phyloP scores from a whole-genome alignment of 495 filamentous ascomycete genomes.

The Aspergillus sclerotioniger region DNA sequence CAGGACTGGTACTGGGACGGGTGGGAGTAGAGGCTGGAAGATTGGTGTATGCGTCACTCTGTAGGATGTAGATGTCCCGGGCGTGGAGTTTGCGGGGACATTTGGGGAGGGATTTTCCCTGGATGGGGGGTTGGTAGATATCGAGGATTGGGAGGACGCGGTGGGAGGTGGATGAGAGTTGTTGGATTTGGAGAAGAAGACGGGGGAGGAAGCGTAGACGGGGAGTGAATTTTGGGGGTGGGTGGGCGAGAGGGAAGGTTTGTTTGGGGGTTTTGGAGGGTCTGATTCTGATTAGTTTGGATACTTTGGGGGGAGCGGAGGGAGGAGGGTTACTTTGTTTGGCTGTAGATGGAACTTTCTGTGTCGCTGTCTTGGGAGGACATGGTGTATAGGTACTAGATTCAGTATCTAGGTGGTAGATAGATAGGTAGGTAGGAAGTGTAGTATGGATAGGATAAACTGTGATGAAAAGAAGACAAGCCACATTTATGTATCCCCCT shows the following conservation, averaged over 20 bases:
- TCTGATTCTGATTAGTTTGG: conserved; percentile 3
- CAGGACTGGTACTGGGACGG: background rate
- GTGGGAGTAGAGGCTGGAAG: background rate
- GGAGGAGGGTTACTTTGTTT: background rate
- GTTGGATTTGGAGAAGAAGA: conserved; percentile 41
- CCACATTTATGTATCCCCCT: too few species aligned
- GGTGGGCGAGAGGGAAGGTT: conserved; percentile 38
- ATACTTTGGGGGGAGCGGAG: background rate
- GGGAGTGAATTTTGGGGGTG: conserved; percentile 31
- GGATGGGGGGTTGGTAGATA: conserved; percentile 35
- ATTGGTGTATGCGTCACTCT: conserved; percentile 25
- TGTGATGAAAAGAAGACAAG: too few species aligned
- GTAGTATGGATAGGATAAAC: too few species aligned
- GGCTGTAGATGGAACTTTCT: background rate
- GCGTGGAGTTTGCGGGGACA: conserved; percentile 26
- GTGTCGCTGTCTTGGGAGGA: background rate
- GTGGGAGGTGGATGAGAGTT: conserved; percentile 26
- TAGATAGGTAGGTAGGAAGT: background rate
- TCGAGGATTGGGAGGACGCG: conserved; percentile 37
- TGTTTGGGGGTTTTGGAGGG: conserved; percentile 20
- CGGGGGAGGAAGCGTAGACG: conserved; percentile 31
- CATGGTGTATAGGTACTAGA: background rate
- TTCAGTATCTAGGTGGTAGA: background rate
- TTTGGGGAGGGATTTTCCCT: conserved; percentile 25
- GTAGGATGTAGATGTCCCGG: conserved; percentile 34